Percentiles rank a stretch among this genome's conserved stretches.
phyloP scores from a whole-genome alignment of 805 yeast species.

The Saccharomycopsis sp. region DNA sequence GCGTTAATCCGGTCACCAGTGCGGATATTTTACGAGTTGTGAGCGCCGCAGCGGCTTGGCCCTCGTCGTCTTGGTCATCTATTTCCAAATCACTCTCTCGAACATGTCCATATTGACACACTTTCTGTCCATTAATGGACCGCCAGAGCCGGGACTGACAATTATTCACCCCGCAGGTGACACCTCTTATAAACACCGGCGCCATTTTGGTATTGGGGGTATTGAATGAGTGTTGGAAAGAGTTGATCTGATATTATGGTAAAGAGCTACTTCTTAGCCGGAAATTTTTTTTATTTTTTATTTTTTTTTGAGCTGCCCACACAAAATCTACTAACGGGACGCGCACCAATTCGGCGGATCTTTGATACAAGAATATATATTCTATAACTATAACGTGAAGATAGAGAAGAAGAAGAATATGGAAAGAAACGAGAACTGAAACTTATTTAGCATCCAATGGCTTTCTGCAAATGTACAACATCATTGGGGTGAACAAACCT shows the following conservation, averaged over 20 bases:
- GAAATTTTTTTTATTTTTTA: too few species aligned
- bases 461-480: constrained; percentile 83
- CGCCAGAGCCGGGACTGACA: constrained; percentile 77
- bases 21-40: neutral
- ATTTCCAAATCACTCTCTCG: constrained; percentile 71
- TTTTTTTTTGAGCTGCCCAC: neutral
- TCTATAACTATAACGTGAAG: too few species aligned
- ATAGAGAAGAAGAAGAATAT: neutral
- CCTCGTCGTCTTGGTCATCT: constrained; percentile 65
- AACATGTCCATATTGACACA: constrained; percentile 90
- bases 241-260: too few species aligned
- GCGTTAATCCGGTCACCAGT: neutral
- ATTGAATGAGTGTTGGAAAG: too few species aligned
- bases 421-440: neutral
- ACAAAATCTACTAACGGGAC: neutral
- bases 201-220: neutral
- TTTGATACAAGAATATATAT: too few species aligned
- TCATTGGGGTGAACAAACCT: constrained; percentile 95
- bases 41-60: neutral
- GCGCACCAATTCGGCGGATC: neutral
- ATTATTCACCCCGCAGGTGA: constrained; percentile 83
- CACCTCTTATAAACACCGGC: constrained; percentile 56
- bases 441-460: constrained; percentile 39
- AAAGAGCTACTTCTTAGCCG: too few species aligned
- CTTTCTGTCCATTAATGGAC: constrained; percentile 64